Base-by-base conservation (phyloP, 495 filamentous ascomycete genomes). In the Lophium mytilinum region DNA sequence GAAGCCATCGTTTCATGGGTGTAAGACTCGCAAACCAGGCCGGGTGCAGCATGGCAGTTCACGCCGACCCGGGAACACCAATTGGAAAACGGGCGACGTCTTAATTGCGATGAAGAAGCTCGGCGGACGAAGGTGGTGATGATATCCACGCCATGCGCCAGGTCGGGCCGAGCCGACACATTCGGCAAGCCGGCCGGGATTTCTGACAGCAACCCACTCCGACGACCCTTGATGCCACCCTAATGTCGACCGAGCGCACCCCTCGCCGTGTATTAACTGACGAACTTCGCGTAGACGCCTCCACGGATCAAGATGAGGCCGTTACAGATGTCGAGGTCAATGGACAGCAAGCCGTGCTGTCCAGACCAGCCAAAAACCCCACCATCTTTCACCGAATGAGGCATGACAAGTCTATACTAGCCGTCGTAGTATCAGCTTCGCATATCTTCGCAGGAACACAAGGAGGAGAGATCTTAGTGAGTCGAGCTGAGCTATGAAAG, bases 361-460 rank as follows among this genome's bases (percentile, higher is more conserved):
- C 50, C 9, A 47, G 37, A 11, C 34, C 58, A 9, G 30, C 9
- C 24, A 18, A 36, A 21, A 45, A 24, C 15, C 85, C 87, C 11
- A 74, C 77, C 21, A 72, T 88, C 11, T 66, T 80, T 46, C 88
- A 93, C 58, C 82, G 82, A 48, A 77, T 93, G 55, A 77, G 80
- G 56, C 84, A 89, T 66, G 76, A 81, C 59, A 81, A 78, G 65
- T 89, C 86, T 3, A 87, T 92, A 37, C 80, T 93, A 17, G 76
- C 84, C 0, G 75, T 93, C 36, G 83, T 78, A 0, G 78, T 90
- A 10, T 83, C 80, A 1, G 73, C 75, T 8, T 62, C 72, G 21
- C 74, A 82, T 58, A 79, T 93, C n/a, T 93, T 87, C 72, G 89
- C 91, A 18, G 93, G 92, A 36, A 88, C 91, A 15, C 90, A 95